Evolutionary conservation across 2,329 filamentous ascomycete species (phyloP).

Genomic region (Fusarium sp.): DNA sequence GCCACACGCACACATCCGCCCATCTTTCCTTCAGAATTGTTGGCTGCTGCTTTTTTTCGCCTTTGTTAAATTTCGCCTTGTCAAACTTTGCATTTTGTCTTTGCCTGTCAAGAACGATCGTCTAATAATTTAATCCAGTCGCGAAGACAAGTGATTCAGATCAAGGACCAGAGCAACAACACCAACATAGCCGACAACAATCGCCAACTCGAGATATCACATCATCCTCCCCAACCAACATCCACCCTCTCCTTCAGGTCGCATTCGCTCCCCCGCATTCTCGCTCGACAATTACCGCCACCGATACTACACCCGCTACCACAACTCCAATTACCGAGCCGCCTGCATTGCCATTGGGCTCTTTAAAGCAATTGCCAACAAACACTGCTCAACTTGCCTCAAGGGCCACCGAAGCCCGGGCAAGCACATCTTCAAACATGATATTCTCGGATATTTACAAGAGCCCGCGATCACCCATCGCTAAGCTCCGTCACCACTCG

Average conservation of each 20-base stretch:
- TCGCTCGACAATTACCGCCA: constrained; percentile 30
- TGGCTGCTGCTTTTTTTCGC: constrained; percentile 6
- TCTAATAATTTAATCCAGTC: constrained; percentile 12
- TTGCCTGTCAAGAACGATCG: neutral
- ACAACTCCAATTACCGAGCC: constrained; percentile 22
- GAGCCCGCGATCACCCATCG: constrained; percentile 61
- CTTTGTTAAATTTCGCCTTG: neutral
- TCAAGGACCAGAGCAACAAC: constrained; percentile 1
- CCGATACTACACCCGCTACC: constrained; percentile 18
- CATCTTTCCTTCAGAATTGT: constrained; percentile 3
- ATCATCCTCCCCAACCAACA: constrained; percentile 30
- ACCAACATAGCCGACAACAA: neutral
- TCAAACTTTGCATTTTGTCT: constrained; percentile 2
- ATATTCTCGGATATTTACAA: constrained; percentile 68
- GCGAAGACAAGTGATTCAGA: constrained; percentile 18
- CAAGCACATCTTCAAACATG: constrained; percentile 49
- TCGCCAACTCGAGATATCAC: constrained; percentile 28
- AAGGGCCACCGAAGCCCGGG: constrained; percentile 31
- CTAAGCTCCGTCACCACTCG: constrained; percentile 56
- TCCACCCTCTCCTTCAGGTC: constrained; percentile 35
- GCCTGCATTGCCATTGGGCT: constrained; percentile 8
- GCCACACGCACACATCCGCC: neutral
- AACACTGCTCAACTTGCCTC: constrained; percentile 18
- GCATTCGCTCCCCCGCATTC: constrained; percentile 35
- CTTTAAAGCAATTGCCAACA: constrained; percentile 7